Base-by-base conservation (phyloP, 495 filamentous ascomycete genomes). In the Penicillium ochrochloron region DNA sequence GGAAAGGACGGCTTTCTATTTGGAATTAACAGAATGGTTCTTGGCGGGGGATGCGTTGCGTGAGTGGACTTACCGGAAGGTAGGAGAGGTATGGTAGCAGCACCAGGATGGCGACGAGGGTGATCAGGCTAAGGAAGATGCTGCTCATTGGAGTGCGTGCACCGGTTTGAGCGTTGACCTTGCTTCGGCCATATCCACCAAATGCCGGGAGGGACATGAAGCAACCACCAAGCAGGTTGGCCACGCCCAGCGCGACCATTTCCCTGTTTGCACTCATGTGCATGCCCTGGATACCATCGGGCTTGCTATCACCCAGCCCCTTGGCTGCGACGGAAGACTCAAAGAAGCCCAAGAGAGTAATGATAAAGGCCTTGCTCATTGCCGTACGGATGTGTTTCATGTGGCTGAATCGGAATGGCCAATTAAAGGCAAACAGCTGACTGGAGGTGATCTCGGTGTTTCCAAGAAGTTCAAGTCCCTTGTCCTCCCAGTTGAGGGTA, bases 311-410 rank as follows among this genome's bases (percentile, higher is more conserved):
- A 9, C 89, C 91, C 2, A 99, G 77, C 61, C 89, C 91, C 76
- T 98, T 98, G 34, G 95, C 96, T 1, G 95, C 95, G n/a, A 99
- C 93, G 0, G 93, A 96, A 29, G 92, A 96, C 80, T 99, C 95
- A 68, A 99, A 99, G 82, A 99, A 99, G 21, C 95, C 95, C 8
- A 99, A 86, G 23, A 99, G 82, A 5, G 93, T 92, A 60, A 99
- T 97, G 34, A 98, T 80, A 68, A 99, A 96, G 0, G 95, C 89
- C 1, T 96, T 97, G 62, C 90, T 88, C 84, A 97, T 89, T 15
- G 93, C 90, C 59, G 93, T 89, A n/a, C 88, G 87, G 46, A 97
- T 87, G 70, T 97, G 88, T 15, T 88, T 83, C 80, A 97, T 88
- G 59, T 94, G 84, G 29, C 84, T 76, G 15, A 86, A 73, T 51